Evolutionary conservation across 2,329 filamentous ascomycete species (phyloP).

Genomic region (Pseudocercospora cruenta): DNA sequence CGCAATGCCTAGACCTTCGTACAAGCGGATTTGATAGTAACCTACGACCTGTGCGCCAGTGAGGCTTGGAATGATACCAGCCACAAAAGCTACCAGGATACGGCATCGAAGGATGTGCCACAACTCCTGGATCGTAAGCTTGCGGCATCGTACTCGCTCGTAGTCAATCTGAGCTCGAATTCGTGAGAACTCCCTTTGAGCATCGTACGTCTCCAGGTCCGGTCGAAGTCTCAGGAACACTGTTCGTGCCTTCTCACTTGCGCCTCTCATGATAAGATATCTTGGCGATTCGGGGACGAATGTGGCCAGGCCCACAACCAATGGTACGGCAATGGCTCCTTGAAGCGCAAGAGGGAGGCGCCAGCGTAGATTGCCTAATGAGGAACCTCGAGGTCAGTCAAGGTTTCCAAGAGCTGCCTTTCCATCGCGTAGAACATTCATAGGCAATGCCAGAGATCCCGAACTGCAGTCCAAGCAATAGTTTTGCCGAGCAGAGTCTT

Average conservation of each 20-base stretch:
- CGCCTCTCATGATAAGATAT: constrained; percentile 28
- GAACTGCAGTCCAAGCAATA: no score
- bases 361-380: constrained; percentile 22
- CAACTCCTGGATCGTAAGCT: constrained; percentile 52
- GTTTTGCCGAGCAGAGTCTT: no score
- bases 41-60: constrained; percentile 61
- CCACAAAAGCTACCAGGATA: constrained; percentile 56
- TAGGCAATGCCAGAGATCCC: no score
- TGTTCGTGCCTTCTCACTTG: constrained; percentile 28
- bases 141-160: constrained; percentile 29
- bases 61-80: constrained; percentile 59
- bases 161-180: constrained; percentile 56
- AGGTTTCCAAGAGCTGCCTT: no score
- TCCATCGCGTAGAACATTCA: no score
- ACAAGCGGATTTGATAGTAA: constrained; percentile 49
- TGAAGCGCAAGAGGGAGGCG: constrained; percentile 27
- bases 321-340: constrained; percentile 54
- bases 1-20: constrained; percentile 57
- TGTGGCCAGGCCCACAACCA: constrained; percentile 22
- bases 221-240: constrained; percentile 46
- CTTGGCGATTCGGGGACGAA: constrained; percentile 28
- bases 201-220: constrained; percentile 47
- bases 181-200: constrained; percentile 54
- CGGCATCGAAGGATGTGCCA: constrained; percentile 55
- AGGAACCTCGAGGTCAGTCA: no score